Base-by-base conservation (phyloP, 2,329 filamentous ascomycete species). In the Cladosporium sp. region DNA sequence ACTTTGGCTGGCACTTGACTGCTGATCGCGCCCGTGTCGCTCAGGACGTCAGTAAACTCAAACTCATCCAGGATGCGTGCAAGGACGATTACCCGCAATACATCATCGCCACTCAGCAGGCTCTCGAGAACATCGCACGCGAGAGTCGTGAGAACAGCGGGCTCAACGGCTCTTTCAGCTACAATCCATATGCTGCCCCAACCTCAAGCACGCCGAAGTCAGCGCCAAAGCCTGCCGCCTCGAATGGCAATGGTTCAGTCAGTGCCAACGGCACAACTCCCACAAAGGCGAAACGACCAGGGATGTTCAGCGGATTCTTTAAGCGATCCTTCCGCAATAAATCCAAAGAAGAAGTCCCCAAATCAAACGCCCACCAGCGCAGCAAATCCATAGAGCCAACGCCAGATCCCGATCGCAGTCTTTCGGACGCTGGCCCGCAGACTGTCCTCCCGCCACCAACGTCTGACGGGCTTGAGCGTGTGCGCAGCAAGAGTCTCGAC, bases 1-100 rank as follows among this genome's bases (percentile, higher is more conserved):
- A 73, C 12, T 75, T 80, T 66, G 77, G 75, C n/a, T 80, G 77
- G 77, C 77, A 80, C 64, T 70, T 78, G 2, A 61, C 67, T 12
- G 67, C 67, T 17, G 72, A 73, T 59, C 63, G 67, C 14, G 59
- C 58, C n/a, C 60, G 66, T 1, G 66, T 68, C 12, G 66, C 68
- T 3, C 59, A 63, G 49, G 76, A 79, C 55, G 69, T 75, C 8
- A 71, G 72, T 9, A 79, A 79, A 64, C 64, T 80, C n/a, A 65
- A 69, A 17, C 68, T 80, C 7, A 72, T 80, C 34, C 68, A 72
- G n/a, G 75, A 78, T 59, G 73, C 74, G 5, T 77, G 75, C 56
- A 66, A 68, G 38, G 64, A 66, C 5, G 72, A 77, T 49, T 79
- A 79, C 57, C 77, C 77, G 5, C 73, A 77, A 60, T 79, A 79